Percentiles rank a stretch among this genome's conserved stretches.
These are phyloP conservation scores for Lolium perenne DNA, from an alignment of 176 grass and related monocot genomes.

Conservation along the genomic window DNA sequence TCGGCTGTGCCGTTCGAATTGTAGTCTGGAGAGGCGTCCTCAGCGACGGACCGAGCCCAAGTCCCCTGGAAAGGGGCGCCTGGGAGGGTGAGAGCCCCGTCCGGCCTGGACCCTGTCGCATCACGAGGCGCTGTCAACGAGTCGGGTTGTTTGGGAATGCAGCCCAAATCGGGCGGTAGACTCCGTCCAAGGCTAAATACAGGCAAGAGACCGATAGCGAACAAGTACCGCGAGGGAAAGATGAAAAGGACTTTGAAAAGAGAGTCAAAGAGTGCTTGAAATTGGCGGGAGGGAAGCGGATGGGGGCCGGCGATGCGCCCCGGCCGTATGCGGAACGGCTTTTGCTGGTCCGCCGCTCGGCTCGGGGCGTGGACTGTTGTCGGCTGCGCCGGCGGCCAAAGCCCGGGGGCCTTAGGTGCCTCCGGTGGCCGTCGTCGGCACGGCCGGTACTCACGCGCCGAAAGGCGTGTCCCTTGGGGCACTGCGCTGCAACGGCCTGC, in stretches of 20 bases:
- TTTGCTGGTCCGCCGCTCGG: conserved; percentile 33
- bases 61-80: neutral
- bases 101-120: conserved; percentile 56
- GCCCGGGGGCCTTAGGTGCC: too few relatives aligned
- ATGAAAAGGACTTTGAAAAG: conserved; percentile 84
- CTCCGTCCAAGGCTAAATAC: conserved; percentile 68
- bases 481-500: too few relatives aligned
- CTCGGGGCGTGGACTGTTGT: conserved; percentile 24
- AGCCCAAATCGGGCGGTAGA: conserved; percentile 56
- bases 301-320: conserved; percentile 66
- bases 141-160: conserved; percentile 57
- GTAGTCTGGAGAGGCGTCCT: too few relatives aligned
- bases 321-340: conserved; percentile 35
- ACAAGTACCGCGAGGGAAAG: conserved; percentile 77
- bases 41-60: conserved; percentile 31
- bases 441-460: too few relatives aligned
- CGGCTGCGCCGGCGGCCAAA: too few relatives aligned
- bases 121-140: conserved; percentile 57
- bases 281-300: conserved; percentile 75
- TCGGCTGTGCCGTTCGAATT: neutral
- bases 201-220: conserved; percentile 72
- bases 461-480: too few relatives aligned
- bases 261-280: conserved; percentile 82
- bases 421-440: too few relatives aligned
- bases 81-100: conserved; percentile 75